A percentile compares a stretch with the other conserved stretches of the same genome.
Evolutionary conservation across 2,329 filamentous ascomycete genomes (phyloP).

Genomic region (Aspergillus glaucus): DNA sequence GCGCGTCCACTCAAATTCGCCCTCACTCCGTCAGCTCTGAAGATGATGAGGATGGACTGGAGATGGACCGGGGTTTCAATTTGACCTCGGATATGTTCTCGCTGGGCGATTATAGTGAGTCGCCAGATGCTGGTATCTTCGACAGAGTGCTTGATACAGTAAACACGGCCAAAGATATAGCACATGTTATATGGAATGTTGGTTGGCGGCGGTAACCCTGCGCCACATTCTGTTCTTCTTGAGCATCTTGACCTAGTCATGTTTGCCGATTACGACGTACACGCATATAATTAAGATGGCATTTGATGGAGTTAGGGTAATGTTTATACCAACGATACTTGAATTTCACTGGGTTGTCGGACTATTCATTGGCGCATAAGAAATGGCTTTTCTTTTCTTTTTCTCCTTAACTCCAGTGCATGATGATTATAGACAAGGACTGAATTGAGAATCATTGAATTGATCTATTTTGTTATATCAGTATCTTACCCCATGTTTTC

Average conservation of each 20-base stretch:
- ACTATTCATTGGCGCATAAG: neutral
- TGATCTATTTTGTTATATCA: too few species aligned
- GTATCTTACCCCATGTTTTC: neutral
- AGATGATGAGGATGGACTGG: slow-evolving; percentile 52
- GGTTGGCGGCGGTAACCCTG: slow-evolving; percentile 50
- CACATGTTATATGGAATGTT: slow-evolving; percentile 62
- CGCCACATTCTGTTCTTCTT: neutral
- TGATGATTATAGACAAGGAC: neutral
- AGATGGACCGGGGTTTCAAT: slow-evolving; percentile 56
- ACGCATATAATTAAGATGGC: slow-evolving; percentile 1
- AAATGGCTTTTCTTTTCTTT: neutral
- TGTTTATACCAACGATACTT: neutral
- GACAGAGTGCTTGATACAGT: slow-evolving; percentile 75
- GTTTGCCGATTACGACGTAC: neutral
- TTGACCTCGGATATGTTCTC: slow-evolving; percentile 90
- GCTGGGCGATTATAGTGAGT: slow-evolving; percentile 72
- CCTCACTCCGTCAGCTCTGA: slow-evolving; percentile 29
- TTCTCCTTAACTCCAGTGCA: neutral
- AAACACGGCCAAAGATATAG: slow-evolving; percentile 59
- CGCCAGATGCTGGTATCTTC: slow-evolving; percentile 59
- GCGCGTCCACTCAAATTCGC: slow-evolving; percentile 10
- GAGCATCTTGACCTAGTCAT: too few species aligned
- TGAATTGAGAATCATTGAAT: too few species aligned
- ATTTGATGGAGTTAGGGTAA: neutral
- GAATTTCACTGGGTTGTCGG: neutral